Evolutionary conservation across 1,284 basidiomycete species (phyloP), one percentile per base, ranked within the genome.

Genomic region (Cutaneotrichosporon sp.): DNA sequence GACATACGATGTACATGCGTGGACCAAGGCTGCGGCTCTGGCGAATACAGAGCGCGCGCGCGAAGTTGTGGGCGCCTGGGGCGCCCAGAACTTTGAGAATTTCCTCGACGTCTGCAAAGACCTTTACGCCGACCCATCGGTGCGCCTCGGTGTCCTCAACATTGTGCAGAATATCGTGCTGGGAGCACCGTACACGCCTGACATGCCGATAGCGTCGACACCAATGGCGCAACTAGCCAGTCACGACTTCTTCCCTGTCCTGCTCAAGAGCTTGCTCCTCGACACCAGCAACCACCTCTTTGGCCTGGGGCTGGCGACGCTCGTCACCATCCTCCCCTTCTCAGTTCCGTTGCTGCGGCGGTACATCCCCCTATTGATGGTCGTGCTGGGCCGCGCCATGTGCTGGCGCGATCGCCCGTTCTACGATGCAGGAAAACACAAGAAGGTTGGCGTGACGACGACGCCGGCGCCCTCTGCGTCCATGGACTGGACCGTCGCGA

Each of bases 331-430:
- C n/a, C 64, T 77, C 7, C 77, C 77, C 5, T 77, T 76, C 61
- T 71, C 76, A 2, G 72, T 76, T 0, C 63, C 60, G 8, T 49
- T 56, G 10, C 47, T 77, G 36, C 73, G 69, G 8, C 57, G 57
- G n/a, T 69, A 73, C 36, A 72, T 77, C 5, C 77, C 77, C 1
- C 62, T 74, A 1, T 55, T 79, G 56, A 76, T 77, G 70, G 70
- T 76, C 32, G 58, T 74, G 13, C 67, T 77, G 5, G 77, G 77
- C 0, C 69, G 77, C 5, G 74, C 74, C 1, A 67, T 76, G 13
- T 72, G 66, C 30, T 79, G 77, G 77, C 70, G 73, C n/a, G 76
- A 77, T 62, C 65, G 77, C 18, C 76, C 73, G 3, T 77, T 77
- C 60, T 64, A 73, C 49, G 73, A 76, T 46, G 61, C 69, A 0